A percentile compares a stretch with the other conserved stretches of the same genome.
Conservation (phyloP, 1,139 yeast genomes). For the Blastobotrys buckinghamii region DNA sequence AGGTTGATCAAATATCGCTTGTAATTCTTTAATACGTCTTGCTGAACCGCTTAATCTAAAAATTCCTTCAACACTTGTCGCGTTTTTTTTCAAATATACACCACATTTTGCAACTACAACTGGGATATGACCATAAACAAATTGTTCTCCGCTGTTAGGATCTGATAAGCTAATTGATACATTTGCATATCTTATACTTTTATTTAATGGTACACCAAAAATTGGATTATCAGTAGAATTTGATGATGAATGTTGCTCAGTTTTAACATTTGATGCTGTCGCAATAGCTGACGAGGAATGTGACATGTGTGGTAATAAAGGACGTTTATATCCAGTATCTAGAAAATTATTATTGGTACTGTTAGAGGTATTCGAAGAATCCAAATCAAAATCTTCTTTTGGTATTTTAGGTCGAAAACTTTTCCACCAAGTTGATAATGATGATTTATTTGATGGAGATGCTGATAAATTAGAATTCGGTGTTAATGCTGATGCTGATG, state of each 20-base stretch:
- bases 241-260: neutral
- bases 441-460: constrained; percentile 32
- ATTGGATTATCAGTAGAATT: constrained; percentile 38
- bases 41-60: constrained; percentile 92
- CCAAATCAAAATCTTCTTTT: constrained; percentile 13
- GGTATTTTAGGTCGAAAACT: constrained; percentile 33
- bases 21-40: constrained; percentile 80
- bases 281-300: constrained; percentile 20
- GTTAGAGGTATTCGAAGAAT: neutral
- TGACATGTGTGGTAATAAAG: constrained; percentile 29
- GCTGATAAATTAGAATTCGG: constrained; percentile 1
- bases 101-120: constrained; percentile 96
- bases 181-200: constrained; percentile 67
- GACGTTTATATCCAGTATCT: constrained; percentile 15
- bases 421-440: constrained; percentile 41
- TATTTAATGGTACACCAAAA: constrained; percentile 78
- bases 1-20: constrained; percentile 73
- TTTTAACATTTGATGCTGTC: neutral
- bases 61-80: constrained; percentile 70
- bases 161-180: constrained; percentile 63
- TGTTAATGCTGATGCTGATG: neutral
- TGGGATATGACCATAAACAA: constrained; percentile 75
- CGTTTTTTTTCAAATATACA: constrained; percentile 66
- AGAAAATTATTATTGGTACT: neutral
- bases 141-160: constrained; percentile 41